Evolutionary conservation across 2,329 filamentous ascomycete species (phyloP), one percentile per base, ranked within the genome.

Genomic region (Neonectria neomacrospora): DNA sequence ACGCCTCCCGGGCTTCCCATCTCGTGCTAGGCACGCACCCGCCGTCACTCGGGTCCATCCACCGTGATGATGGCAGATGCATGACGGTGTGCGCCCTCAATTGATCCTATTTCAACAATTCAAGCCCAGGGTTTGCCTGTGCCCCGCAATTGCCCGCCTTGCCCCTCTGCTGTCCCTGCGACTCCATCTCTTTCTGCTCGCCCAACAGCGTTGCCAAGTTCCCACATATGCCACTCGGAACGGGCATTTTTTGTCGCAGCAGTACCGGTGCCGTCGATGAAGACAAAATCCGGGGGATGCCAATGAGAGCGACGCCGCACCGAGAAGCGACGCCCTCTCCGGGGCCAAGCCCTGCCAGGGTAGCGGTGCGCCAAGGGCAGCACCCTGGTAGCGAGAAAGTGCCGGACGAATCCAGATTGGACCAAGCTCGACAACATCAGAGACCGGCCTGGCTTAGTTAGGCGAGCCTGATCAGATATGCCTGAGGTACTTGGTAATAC

Each of bases 241-340:
- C 42, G 6, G 28, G 28, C n/a, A n/a, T 20, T 28, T 50, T 50
- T 50, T 28, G 37, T 20, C n/a, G 37, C 37, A 41, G 37, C 37
- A 32, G 10, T 20, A 7, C n/a, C 32, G 16, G 22, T 54, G 48
- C 48, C 45, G 41, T 56, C 56, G 41, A 47, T 50, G 50, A 51
- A 22, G 26, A 47, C 54, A 28, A 66, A 69, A 71, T 70, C 41
- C 67, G 61, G 69, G 71, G 70, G 70, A 71, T 73, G 67, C 71
- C 71, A 73, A 73, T 73, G 63, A 71, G 67, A 71, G 18, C n/a
- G 41, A 60, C 54, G 57, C 42, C 62, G 54, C 57, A 18, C 71
- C 71, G 71, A 73, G 67, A 73, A 73, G 71, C 71, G 71, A 70
- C 51, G 63, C 48, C 60, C 58, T 54, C 61, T 58, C 61, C 23